Evolutionary conservation across 495 filamentous ascomycete species (phyloP).

Genomic region (Apodospora peruviana): DNA sequence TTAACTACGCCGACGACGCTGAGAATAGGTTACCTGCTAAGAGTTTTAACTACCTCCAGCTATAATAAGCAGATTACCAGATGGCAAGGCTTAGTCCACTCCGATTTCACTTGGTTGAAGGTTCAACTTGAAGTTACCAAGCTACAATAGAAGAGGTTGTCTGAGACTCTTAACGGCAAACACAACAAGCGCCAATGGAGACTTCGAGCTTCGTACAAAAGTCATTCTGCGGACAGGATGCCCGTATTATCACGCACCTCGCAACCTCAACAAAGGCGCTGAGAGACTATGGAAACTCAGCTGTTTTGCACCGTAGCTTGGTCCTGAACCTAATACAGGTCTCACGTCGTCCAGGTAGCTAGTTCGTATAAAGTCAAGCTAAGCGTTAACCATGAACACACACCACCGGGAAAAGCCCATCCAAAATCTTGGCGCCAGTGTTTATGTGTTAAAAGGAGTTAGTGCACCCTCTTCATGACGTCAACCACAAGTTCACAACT

Average conservation of each 20-base stretch:
- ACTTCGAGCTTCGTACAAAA: neutral
- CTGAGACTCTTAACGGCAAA: neutral
- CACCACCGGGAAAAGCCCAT: too few relatives aligned
- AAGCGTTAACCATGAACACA: too few relatives aligned
- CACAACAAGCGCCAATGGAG: neutral
- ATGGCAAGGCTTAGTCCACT: neutral
- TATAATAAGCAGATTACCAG: neutral
- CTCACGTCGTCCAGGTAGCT: neutral
- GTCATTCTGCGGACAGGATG: neutral
- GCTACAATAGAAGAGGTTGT: neutral
- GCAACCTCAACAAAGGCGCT: neutral
- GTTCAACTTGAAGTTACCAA: neutral
- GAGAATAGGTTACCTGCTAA: too few relatives aligned
- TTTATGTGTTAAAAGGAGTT: too few relatives aligned
- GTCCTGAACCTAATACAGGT: too few relatives aligned
- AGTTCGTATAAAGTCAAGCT: too few relatives aligned
- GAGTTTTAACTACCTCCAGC: too few relatives aligned
- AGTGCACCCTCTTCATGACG: neutral
- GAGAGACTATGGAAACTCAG: neutral
- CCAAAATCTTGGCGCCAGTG: too few relatives aligned
- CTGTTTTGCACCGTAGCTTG: neutral
- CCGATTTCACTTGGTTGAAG: neutral
- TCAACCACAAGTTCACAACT: neutral
- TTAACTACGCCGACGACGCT: too few relatives aligned
- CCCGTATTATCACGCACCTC: neutral